Conservation (phyloP, 768 basidiomycete genomes). For the Collybia nuda region DNA sequence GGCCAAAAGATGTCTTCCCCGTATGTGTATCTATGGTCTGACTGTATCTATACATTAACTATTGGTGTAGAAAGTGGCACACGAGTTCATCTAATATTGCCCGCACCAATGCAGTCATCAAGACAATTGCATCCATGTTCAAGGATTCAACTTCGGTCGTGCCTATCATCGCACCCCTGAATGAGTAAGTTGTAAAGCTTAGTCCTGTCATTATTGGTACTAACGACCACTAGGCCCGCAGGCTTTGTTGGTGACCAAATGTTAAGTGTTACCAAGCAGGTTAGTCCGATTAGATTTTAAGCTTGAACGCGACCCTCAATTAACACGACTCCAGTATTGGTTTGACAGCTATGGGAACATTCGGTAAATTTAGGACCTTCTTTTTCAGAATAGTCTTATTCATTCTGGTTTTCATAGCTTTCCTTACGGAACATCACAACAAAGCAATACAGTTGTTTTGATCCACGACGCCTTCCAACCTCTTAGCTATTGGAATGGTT, state of each 20-base stretch:
- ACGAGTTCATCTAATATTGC: constrained; percentile 61
- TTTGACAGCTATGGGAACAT: constrained; percentile 73
- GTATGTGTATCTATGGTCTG: constrained; percentile 23
- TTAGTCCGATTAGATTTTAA: constrained; percentile 13
- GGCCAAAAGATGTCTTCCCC: constrained; percentile 64
- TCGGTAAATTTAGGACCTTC: constrained; percentile 38
- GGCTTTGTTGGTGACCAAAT: constrained; percentile 58
- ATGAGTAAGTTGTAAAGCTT: constrained; percentile 56
- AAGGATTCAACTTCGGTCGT: constrained; percentile 53
- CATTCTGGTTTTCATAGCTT: constrained; percentile 22
- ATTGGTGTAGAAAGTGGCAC: constrained; percentile 55
- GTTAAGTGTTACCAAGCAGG: constrained; percentile 46
- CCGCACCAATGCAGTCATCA: constrained; percentile 67
- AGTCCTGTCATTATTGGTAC: background rate
- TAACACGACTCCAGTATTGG: constrained; percentile 54
- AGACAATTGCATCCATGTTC: constrained; percentile 60
- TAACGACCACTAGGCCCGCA: constrained; percentile 55
- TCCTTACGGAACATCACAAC: constrained; percentile 32
- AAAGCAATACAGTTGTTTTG: constrained; percentile 66
- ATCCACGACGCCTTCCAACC: constrained; percentile 82
- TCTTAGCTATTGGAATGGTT: constrained; percentile 67
- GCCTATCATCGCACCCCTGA: constrained; percentile 70
- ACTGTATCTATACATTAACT: constrained; percentile 6
- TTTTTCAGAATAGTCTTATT: constrained; percentile 2
- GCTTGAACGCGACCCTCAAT: background rate